Percentiles rank a stretch among this genome's conserved stretches.
Evolutionary conservation across 305 asterid genomes (phyloP).

Genomic region (Fraxinus nigra): DNA sequence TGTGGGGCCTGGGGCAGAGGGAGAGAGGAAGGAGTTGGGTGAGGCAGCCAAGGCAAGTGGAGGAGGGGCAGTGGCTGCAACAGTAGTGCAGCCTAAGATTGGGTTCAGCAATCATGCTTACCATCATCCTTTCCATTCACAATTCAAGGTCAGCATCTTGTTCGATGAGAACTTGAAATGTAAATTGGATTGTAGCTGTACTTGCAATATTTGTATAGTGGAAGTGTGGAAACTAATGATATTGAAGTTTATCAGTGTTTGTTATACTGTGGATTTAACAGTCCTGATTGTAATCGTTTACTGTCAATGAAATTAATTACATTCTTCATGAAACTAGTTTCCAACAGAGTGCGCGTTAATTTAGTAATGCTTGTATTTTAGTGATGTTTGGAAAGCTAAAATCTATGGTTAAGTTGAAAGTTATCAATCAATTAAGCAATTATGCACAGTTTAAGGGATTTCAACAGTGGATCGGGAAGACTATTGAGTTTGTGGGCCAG

Average conservation of each 20-base stretch:
- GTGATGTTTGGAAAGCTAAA: constrained; percentile 22
- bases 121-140: constrained; percentile 79
- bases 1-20: constrained; percentile 50
- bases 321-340: constrained; percentile 1
- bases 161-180: constrained; percentile 64
- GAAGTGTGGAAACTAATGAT: constrained; percentile 31
- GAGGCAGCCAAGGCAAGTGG: constrained; percentile 63
- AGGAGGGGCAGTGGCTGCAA: constrained; percentile 39
- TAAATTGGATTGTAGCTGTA: constrained; percentile 53
- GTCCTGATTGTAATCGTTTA: constrained; percentile 30
- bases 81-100: constrained; percentile 56
- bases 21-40: constrained; percentile 69
- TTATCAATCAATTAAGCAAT: background rate
- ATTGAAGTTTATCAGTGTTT: constrained; percentile 31
- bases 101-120: constrained; percentile 68
- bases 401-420: background rate
- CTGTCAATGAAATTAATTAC: constrained; percentile 39
- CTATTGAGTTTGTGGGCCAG: constrained; percentile 5
- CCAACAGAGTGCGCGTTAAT: background rate
- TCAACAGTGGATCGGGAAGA: background rate
- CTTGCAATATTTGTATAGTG: constrained; percentile 43
- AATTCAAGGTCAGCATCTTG: constrained; percentile 99
- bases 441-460: background rate
- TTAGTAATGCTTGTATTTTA: constrained; percentile 21
- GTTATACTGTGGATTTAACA: constrained; percentile 38